Conservation (phyloP, 768 basidiomycete species). For the Leccinum pellstonianum region DNA sequence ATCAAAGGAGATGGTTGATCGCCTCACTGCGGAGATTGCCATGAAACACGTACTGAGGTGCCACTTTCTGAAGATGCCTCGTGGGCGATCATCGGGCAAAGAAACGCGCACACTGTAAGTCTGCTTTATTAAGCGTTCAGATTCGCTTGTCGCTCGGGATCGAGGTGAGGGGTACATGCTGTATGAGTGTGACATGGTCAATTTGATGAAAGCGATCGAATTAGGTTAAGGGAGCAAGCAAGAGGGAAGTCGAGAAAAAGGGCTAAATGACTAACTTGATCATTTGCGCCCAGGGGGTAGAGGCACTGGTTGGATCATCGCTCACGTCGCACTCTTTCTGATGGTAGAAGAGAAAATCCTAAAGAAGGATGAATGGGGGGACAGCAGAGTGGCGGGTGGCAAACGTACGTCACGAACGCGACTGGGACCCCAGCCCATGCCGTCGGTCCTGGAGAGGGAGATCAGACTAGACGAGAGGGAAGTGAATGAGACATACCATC, state of each 20-base stretch:
- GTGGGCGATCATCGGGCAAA: slow-evolving; percentile 43
- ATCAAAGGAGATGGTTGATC: slow-evolving; percentile 13
- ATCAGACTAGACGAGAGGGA: not conserved
- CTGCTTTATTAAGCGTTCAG: slow-evolving; percentile 51
- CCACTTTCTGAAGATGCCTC: slow-evolving; percentile 48
- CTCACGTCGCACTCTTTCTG: slow-evolving; percentile 45
- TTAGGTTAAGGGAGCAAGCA: slow-evolving; percentile 32
- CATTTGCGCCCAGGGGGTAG: slow-evolving; percentile 75
- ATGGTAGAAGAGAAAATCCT: slow-evolving; percentile 60
- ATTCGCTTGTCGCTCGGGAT: slow-evolving; percentile 37
- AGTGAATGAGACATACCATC: slow-evolving; percentile 49
- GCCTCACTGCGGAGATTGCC: slow-evolving; percentile 29
- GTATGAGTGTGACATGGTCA: slow-evolving; percentile 16
- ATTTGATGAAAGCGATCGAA: slow-evolving; percentile 15
- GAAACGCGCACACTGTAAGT: slow-evolving; percentile 52
- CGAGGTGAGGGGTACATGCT: slow-evolving; percentile 42
- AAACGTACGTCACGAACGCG: slow-evolving; percentile 52
- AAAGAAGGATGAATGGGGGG: slow-evolving; percentile 8
- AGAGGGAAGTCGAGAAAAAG: slow-evolving; percentile 22
- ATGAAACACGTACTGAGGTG: slow-evolving; percentile 47
- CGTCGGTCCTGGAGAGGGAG: not conserved
- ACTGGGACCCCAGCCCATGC: slow-evolving; percentile 39
- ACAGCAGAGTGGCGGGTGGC: not conserved
- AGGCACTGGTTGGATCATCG: slow-evolving; percentile 42
- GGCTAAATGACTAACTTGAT: slow-evolving; percentile 49